phyloP scores from a whole-genome alignment of 2,329 filamentous ascomycete species.

The Ceratocystis cubensis region DNA sequence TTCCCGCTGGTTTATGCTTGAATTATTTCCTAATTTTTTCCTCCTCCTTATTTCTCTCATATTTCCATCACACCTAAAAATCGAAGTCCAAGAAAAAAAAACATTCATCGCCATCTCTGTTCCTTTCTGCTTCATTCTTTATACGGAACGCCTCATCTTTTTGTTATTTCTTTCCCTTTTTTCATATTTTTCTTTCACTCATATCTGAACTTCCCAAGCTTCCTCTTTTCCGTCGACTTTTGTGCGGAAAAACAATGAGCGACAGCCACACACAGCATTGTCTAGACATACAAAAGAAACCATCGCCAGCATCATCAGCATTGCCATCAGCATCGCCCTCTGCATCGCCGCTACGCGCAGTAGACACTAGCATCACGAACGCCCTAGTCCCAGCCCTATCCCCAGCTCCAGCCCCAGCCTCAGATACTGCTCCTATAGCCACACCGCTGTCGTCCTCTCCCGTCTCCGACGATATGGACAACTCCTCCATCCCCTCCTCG shows the following conservation, averaged over 20 bases:
- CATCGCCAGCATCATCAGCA: constrained; percentile 41
- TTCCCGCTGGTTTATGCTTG: background rate
- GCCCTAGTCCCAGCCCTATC: background rate
- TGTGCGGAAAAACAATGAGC: constrained; percentile 27
- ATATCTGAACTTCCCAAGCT: background rate
- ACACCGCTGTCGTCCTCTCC: background rate
- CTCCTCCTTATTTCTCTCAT: constrained; percentile 6
- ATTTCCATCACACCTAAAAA: background rate
- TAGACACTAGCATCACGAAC: background rate
- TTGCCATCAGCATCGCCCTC: background rate
- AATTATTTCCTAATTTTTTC: constrained; percentile 7
- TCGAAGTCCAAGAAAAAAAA: background rate
- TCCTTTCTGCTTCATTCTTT: constrained; percentile 10
- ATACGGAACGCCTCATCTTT: background rate
- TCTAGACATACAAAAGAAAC: constrained; percentile 34
- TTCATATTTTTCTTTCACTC: background rate
- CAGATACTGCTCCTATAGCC: background rate
- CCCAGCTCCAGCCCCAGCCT: background rate
- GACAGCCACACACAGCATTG: constrained; percentile 8
- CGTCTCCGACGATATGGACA: background rate
- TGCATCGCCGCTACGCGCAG: no score
- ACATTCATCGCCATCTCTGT: background rate
- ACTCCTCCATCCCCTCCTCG: background rate
- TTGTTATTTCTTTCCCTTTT: background rate
- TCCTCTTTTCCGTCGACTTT: constrained; percentile 39